Base-by-base conservation (phyloP, 2,329 filamentous ascomycete genomes). In the Xylariaceae sp. region DNA sequence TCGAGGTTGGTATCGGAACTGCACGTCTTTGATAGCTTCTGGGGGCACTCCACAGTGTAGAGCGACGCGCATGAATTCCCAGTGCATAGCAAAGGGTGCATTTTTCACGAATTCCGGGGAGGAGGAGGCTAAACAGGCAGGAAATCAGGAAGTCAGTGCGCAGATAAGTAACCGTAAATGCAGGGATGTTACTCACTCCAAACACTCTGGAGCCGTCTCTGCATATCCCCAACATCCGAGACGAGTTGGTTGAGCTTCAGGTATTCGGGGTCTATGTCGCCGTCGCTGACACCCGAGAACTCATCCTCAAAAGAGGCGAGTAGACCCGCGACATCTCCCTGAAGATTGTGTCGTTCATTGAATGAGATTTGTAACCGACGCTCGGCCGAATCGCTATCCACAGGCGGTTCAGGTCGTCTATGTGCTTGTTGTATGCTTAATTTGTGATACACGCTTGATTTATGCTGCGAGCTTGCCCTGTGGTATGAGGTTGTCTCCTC, bases 1-100 rank as follows among this genome's bases (percentile, higher is more conserved):
- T 0, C 40, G 46, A 1, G 64, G 53, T 3, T 64, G 50, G 36
- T 74, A 59, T 24, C 49, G 34, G 15, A 58, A 68, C 1, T 59
- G 47, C 7, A 65, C 49, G 2, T 61, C 47, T 2, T 59, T 50
- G 2, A 69, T 49, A 18, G 68, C 47, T 2, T 59, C 50, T 2
- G 69, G 49, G 17, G 68, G 56, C 2, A 74, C 61, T 0, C 53
- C 54, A 41, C 72, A 76, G 28, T 71, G 61, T 0, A 68, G 48
- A 0, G 69, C 67, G 13, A 70, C 64, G 9, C 74, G 65, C 0
- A 67, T 65, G 0, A 74, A 52, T 40, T 78, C 74, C 74, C 74
- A 78, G 3, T 66, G 50, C 4, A 77, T 60, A 2, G 66, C 63
- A 3, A 77, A 58, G 0, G 74, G 71, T 0, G 70, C 72, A 1